Conservation (phyloP, 2,329 filamentous ascomycete genomes). For the Lachnellula cervina region DNA sequence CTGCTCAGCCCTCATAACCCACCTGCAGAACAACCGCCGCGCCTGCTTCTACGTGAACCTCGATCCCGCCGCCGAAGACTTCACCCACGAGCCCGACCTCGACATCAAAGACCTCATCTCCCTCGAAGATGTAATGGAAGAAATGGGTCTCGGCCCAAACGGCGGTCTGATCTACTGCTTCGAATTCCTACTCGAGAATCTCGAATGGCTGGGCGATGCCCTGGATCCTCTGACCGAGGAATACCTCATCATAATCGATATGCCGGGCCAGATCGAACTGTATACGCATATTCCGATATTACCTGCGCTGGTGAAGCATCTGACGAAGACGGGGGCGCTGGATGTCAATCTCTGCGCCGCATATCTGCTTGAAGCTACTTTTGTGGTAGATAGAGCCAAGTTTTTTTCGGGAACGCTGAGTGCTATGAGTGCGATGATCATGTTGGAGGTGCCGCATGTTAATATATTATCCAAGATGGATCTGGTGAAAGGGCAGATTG, state of each 20-base stretch:
- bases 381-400: slow-evolving; percentile 91
- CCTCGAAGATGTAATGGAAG: slow-evolving; percentile 94
- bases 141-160: slow-evolving; percentile 84
- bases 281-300: slow-evolving; percentile 96
- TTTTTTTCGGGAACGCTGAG: slow-evolving; percentile 95
- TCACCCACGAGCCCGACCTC: slow-evolving; percentile 85
- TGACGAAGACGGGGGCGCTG: slow-evolving; percentile 72
- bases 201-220: slow-evolving; percentile 83
- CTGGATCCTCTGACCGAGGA: slow-evolving; percentile 86
- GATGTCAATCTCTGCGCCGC: slow-evolving; percentile 90
- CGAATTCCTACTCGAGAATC: slow-evolving; percentile 90
- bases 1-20: slow-evolving; percentile 86
- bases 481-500: slow-evolving; percentile 82
- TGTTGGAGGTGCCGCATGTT: slow-evolving; percentile 94
- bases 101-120: slow-evolving; percentile 95
- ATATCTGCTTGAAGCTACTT: slow-evolving; percentile 92
- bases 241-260: slow-evolving; percentile 96
- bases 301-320: slow-evolving; percentile 74
- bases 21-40: slow-evolving; percentile 84
- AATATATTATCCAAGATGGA: slow-evolving; percentile 99
- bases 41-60: slow-evolving; percentile 98
- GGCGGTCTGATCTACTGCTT: slow-evolving; percentile 95
- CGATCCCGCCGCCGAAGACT: slow-evolving; percentile 89
- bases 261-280: slow-evolving; percentile 97
- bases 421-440: slow-evolving; percentile 98